Conservation (phyloP, 2,329 filamentous ascomycete genomes). For the Talaromyces verruculosus region DNA sequence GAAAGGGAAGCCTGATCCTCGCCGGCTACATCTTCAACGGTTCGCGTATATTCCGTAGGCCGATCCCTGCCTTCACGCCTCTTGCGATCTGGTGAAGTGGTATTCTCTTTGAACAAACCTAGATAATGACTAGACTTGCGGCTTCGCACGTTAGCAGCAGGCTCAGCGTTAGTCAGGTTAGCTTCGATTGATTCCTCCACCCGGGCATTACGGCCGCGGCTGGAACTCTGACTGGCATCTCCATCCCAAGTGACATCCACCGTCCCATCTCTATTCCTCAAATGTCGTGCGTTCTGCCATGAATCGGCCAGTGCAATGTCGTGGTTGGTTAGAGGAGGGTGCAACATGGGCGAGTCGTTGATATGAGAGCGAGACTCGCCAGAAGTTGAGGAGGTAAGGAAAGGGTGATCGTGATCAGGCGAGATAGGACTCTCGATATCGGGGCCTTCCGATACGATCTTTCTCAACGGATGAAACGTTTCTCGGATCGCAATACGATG, state of each 20-base stretch:
- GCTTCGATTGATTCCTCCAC: constrained; percentile 65
- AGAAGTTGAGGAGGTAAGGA: constrained; percentile 31
- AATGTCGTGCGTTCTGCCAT: constrained; percentile 25
- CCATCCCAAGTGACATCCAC: constrained; percentile 27
- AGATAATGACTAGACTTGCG: constrained; percentile 66
- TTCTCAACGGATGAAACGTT: constrained; percentile 27
- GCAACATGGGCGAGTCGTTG: constrained; percentile 27
- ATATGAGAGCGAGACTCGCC: constrained; percentile 28
- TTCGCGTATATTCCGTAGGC: constrained; percentile 39
- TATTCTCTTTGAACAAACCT: constrained; percentile 64
- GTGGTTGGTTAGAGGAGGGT: constrained; percentile 25
- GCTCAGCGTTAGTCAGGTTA: constrained; percentile 59
- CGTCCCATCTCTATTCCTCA: constrained; percentile 29
- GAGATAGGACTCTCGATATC: constrained; percentile 24
- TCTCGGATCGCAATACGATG: constrained; percentile 24
- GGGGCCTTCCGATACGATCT: constrained; percentile 28
- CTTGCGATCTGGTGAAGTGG: constrained; percentile 54
- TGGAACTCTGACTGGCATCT: constrained; percentile 40
- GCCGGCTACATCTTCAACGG: constrained; percentile 22
- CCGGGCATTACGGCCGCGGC: constrained; percentile 46
- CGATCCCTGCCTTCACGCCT: constrained; percentile 48
- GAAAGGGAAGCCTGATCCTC: constrained; percentile 5
- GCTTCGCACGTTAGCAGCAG: constrained; percentile 56
- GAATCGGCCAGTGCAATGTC: constrained; percentile 23
- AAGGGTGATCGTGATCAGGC: constrained; percentile 23